Base-by-base conservation (phyloP, 768 basidiomycete genomes). In the Thelephora aurantiotincta region DNA sequence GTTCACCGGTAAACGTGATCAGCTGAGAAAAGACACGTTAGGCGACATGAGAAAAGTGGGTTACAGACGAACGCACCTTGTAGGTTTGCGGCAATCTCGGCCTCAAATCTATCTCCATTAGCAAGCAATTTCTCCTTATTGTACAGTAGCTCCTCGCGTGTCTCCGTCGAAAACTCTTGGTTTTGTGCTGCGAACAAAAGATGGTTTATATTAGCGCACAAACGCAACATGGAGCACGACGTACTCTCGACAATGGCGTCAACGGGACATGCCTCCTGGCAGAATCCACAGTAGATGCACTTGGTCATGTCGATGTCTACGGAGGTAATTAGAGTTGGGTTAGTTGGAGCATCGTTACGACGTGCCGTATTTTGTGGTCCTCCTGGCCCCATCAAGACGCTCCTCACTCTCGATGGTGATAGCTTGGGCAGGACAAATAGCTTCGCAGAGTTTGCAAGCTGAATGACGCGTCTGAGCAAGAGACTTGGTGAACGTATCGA, bases 241-340 rank as follows among this genome's bases (percentile, higher is more conserved):
- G 54, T 61, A 94, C 93, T 94, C 71, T 98, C 96, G 47, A 99
- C 96, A 57, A 99, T 98, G 50, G 96, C 96, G 66, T 98, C 96
- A 49, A 98, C 96, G 2, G 96, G 96, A 63, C 96, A 99, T 26
- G 96, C 96, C 68, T 98, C 96, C 66, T 98, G 94, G 65, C 96
- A 98, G 74, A 97, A 98, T 47, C 96, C 96, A 66, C 96, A 99
- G 72, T 99, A 99, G 59, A 99, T 99, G 68, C 96, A 98, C 73
- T 93, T 98, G 50, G 96, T 99, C 96, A 99, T 99, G 64, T 99
- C 96, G 58, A 98, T 92, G 67, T 98, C 90, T 93, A 54, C 22
- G 38, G 16, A 16, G 18, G 11, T 50, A 26, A 47, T 22, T 11
- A 48, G 37, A 48, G 50, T 20, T 13, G 26, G 16, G 19, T 23